Conservation (phyloP, 257 asterid genomes). For the Handroanthus guayacan region DNA sequence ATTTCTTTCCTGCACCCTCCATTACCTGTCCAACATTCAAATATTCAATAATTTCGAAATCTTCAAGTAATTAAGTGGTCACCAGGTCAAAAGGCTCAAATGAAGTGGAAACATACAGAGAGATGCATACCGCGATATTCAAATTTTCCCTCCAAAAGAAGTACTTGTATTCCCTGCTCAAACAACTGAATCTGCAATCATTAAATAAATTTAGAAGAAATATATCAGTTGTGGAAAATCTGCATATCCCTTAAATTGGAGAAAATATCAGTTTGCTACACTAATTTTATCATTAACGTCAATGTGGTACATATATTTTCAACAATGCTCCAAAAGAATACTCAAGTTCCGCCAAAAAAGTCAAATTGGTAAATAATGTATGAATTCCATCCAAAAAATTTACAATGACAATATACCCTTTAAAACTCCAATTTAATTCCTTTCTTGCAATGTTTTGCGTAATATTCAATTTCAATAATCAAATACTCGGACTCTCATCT, state of each 20-base stretch:
- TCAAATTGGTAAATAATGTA: background rate
- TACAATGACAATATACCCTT: background rate
- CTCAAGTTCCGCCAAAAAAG: background rate
- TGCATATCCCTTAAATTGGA: conserved; percentile 16
- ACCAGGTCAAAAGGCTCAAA: conserved; percentile 23
- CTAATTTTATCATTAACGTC: conserved; percentile 9
- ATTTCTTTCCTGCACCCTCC: conserved; percentile 84
- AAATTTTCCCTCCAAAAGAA: conserved; percentile 86
- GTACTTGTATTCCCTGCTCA: conserved; percentile 90
- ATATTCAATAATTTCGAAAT: conserved; percentile 28
- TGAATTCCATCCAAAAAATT: background rate
- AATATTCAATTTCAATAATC: too few species aligned
- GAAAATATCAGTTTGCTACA: conserved; percentile 5
- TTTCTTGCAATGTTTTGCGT: too few species aligned
- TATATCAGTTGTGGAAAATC: conserved; percentile 17
- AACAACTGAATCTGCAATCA: conserved; percentile 87
- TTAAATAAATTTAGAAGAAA: conserved; percentile 27
- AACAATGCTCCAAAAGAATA: background rate
- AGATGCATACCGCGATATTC: conserved; percentile 60
- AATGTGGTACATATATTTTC: background rate
- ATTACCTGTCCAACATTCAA: conserved; percentile 66
- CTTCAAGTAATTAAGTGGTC: conserved; percentile 28
- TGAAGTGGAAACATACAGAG: conserved; percentile 25
- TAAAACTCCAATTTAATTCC: background rate
- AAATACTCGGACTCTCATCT: too few species aligned